Conservation (phyloP, 2,329 filamentous ascomycete species). For the Ophiostoma sp. region DNA sequence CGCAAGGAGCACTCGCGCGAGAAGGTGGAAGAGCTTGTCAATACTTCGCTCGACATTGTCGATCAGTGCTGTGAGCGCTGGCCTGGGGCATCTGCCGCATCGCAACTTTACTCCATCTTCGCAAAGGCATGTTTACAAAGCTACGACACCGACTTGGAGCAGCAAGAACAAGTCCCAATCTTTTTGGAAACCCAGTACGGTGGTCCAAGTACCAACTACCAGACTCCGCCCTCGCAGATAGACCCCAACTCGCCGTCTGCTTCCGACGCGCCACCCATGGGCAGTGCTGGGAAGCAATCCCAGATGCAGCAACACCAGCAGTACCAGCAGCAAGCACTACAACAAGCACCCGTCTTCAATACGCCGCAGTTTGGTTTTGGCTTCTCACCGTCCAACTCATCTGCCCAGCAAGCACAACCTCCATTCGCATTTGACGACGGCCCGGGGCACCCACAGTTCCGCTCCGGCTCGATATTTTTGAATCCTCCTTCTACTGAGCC, state of each 20-base stretch:
- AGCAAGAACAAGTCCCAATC: slow-evolving; percentile 28
- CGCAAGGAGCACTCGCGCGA: slow-evolving; percentile 66
- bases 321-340: slow-evolving; percentile 33
- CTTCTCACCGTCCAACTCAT: slow-evolving; percentile 52
- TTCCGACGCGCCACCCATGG: slow-evolving; percentile 37
- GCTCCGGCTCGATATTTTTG: slow-evolving; percentile 62
- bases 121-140: slow-evolving; percentile 81
- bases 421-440: slow-evolving; percentile 30
- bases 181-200: slow-evolving; percentile 28
- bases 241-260: slow-evolving; percentile 45
- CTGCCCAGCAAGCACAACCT: slow-evolving; percentile 28
- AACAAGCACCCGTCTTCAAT: slow-evolving; percentile 39
- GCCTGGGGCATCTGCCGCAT: slow-evolving; percentile 82
- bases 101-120: slow-evolving; percentile 80
- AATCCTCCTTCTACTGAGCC: slow-evolving; percentile 52
- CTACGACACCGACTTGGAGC: slow-evolving; percentile 60
- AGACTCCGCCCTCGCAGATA: slow-evolving; percentile 46
- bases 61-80: slow-evolving; percentile 77
- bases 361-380: slow-evolving; percentile 55
- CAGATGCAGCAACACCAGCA: slow-evolving; percentile 29
- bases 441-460: slow-evolving; percentile 46
- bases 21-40: slow-evolving; percentile 70
- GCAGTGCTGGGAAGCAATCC: slow-evolving; percentile 16
- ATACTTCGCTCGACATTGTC: slow-evolving; percentile 71
- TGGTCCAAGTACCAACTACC: slow-evolving; percentile 32